phyloP scores from a whole-genome alignment of 192 early-diverging fungal genomes.

The Phlyctochytrium arcticum region DNA sequence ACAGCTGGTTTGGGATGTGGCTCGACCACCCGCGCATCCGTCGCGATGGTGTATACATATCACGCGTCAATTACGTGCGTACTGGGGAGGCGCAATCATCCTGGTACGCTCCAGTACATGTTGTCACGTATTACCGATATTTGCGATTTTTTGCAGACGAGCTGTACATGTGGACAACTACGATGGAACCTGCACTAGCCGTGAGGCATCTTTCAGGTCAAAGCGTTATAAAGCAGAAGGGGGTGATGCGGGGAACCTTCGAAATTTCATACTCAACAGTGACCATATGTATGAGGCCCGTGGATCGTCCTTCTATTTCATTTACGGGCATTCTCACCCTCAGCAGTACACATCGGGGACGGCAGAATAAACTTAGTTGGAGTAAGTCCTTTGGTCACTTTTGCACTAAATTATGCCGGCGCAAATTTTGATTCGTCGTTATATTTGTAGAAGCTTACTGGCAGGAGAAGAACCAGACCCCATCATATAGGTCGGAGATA shows the following conservation, averaged over 20 bases:
- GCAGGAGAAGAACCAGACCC: conserved; percentile 4
- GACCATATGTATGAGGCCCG: not conserved
- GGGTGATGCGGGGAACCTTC: conserved; percentile 21
- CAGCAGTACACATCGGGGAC: conserved; percentile 5
- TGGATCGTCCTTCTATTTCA: not conserved
- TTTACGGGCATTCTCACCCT: conserved; percentile 13
- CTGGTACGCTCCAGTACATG: conserved; percentile 31
- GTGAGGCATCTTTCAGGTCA: conserved; percentile 1
- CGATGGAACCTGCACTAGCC: conserved; percentile 19
- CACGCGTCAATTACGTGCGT: conserved; percentile 27
- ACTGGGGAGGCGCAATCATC: conserved; percentile 16
- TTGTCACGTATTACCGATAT: conserved; percentile 35
- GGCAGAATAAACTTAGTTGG: conserved; percentile 31
- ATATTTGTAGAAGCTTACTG: conserved; percentile 12
- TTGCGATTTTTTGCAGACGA: conserved; percentile 22
- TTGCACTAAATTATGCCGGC: too few relatives aligned
- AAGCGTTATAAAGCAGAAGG: conserved; percentile 13
- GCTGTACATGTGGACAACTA: conserved; percentile 24
- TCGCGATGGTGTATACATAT: conserved; percentile 31
- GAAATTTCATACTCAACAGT: not conserved
- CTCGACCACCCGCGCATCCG: conserved; percentile 26
- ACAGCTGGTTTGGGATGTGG: conserved; percentile 26
- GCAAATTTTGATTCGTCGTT: too few relatives aligned
- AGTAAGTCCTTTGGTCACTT: too few relatives aligned
- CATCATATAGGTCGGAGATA: not conserved